Evolutionary conservation across 2,329 filamentous ascomycete genomes (phyloP).

Genomic region (Trichoderma breve): DNA sequence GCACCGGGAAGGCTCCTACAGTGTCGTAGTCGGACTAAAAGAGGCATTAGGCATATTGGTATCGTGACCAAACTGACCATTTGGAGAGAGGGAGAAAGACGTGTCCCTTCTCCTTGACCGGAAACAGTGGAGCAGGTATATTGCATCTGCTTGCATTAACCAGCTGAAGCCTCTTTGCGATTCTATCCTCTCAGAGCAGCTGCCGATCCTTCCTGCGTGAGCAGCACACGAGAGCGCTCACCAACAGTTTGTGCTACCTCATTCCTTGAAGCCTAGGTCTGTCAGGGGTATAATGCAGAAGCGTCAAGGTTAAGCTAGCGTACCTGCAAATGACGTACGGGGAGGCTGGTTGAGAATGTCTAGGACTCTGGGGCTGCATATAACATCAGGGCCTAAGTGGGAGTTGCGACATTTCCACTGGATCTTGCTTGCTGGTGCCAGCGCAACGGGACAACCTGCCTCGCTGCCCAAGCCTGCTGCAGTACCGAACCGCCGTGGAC

Average conservation of each 20-base stretch:
- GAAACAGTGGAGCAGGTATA: slow-evolving; percentile 14
- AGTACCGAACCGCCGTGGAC: background rate
- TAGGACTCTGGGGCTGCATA: slow-evolving; percentile 17
- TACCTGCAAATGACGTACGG: slow-evolving; percentile 17
- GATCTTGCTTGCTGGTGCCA: slow-evolving; percentile 8
- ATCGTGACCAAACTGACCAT: slow-evolving; percentile 22
- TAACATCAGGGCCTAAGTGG: slow-evolving; percentile 10
- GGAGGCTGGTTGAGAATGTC: slow-evolving; percentile 3
- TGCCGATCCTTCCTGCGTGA: slow-evolving; percentile 18
- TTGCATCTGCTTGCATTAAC: slow-evolving; percentile 9
- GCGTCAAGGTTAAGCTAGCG: slow-evolving; percentile 20
- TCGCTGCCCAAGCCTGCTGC: slow-evolving; percentile 18
- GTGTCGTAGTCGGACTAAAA: slow-evolving; percentile 28
- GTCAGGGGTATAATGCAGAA: slow-evolving; percentile 24
- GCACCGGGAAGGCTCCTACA: slow-evolving; percentile 27
- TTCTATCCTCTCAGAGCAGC: background rate
- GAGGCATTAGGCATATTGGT: slow-evolving; percentile 28
- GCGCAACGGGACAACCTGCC: background rate
- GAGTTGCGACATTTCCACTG: slow-evolving; percentile 5
- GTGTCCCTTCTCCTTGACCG: slow-evolving; percentile 6
- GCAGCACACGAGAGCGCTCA: slow-evolving; percentile 10
- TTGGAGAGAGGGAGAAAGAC: slow-evolving; percentile 15
- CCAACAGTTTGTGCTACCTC: slow-evolving; percentile 24
- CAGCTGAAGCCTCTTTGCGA: slow-evolving; percentile 4
- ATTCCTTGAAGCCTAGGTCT: slow-evolving; percentile 24